Evolutionary conservation across 495 filamentous ascomycete genomes (phyloP).

Genomic region (Penicillium tannophilum): DNA sequence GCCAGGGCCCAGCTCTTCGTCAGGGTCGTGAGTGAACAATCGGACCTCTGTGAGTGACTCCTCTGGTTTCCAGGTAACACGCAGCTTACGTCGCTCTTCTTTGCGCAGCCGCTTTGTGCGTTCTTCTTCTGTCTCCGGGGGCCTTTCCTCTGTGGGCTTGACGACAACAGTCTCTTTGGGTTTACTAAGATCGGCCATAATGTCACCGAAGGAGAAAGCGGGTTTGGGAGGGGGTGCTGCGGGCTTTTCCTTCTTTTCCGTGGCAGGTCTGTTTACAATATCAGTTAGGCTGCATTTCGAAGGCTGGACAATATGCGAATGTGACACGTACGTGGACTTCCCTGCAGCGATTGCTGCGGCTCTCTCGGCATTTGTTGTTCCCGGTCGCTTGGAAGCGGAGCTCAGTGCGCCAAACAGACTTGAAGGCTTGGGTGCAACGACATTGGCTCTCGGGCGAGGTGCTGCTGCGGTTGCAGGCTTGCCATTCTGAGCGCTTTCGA

Average conservation of each 20-base stretch:
- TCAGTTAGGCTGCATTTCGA: conserved; percentile 19
- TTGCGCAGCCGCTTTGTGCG: conserved; percentile 73
- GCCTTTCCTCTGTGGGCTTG: conserved; percentile 53
- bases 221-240: conserved; percentile 43
- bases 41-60: conserved; percentile 70
- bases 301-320: neutral
- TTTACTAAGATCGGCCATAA: conserved; percentile 68
- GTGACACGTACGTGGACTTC: conserved; percentile 41
- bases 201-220: conserved; percentile 56
- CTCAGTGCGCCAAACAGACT: conserved; percentile 59
- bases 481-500: conserved; percentile 29
- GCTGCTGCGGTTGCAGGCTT: conserved; percentile 35
- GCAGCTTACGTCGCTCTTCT: conserved; percentile 71
- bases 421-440: conserved; percentile 58
- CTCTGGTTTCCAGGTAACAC: conserved; percentile 72
- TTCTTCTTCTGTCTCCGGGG: conserved; percentile 77
- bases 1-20: conserved; percentile 75
- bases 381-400: conserved; percentile 63
- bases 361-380: conserved; percentile 56
- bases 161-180: conserved; percentile 58
- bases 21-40: conserved; percentile 76
- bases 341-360: conserved; percentile 51
- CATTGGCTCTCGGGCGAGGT: conserved; percentile 49
- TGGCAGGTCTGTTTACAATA: conserved; percentile 23
- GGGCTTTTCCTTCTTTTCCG: conserved; percentile 45